Base-by-base conservation (phyloP, 768 basidiomycete species). In the Cystobasidiopsis lactophilus region DNA sequence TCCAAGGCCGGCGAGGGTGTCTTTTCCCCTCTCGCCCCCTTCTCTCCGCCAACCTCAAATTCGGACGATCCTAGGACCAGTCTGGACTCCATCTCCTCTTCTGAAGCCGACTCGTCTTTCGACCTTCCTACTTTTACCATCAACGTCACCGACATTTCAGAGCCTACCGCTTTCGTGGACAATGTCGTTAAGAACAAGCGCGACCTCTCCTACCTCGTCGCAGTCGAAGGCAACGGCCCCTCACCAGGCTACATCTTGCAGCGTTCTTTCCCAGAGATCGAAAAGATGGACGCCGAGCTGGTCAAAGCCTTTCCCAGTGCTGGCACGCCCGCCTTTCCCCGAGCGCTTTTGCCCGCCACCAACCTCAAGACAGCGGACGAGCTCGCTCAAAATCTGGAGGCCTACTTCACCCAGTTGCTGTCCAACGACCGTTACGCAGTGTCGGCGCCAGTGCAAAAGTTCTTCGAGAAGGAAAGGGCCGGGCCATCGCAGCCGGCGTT, bases 381-480 rank as follows among this genome's bases (percentile, higher is more conserved):
- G n/a, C 31, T 57, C 7, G 47, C 33, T 30, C 24, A 38, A 4
- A 30, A 38, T 3, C 56, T 57, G 9, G 52, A 53, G 37, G 9
- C 23, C 30, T 57, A 57, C 33, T 50, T 57, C n/a, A 46, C 35
- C n/a, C 44, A 41, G 5, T 24, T 57, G 27, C 39, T 57, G 26
- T 30, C 41, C 4, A 45, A 57, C 26, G 27, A 33, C 3, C 52
- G 52, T 11, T 53, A 54, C 31, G 47, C 53, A 3, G n/a, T 29
- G 18, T 47, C 45, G 40, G 53, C 45, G 38, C 53, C 56, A 23
- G 56, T 53, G 19, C 33, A 27, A 13, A 26, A 31, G 13, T 57
- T 57, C 29, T 57, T 57, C 45, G 47, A 43, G 19, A 53, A 50
- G 45, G 56, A 57, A 31, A 30, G 56, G 9, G 47, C 56, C 16